Evolutionary conservation across 73 alveolate genomes (phyloP), one percentile per base, ranked within the genome.

Genomic region (Halteria grandinella): DNA sequence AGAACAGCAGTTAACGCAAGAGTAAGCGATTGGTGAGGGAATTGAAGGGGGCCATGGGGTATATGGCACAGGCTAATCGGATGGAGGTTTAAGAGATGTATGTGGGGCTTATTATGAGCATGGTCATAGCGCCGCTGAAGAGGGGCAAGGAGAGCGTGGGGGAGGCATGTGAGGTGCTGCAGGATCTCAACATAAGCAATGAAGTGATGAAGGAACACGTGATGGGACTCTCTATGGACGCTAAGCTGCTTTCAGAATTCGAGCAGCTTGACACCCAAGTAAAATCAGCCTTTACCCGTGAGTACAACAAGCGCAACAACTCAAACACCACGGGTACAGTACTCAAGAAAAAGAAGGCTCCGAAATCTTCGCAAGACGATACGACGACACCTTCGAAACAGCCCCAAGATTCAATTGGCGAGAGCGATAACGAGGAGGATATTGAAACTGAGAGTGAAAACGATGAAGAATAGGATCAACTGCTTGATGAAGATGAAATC

Each of bases 11-110:
- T 25, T 85, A 87, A 8, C 55, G 79, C 15, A 96, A 96, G 79
- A 64, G 86, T 0, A 83, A 85, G 48, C 85, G 99, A 83, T 78
- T 89, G 69, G 55, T 91, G 43, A 79, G 91, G 25, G 97, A 95
- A 85, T 47, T 90, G 17, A 95, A 89, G 79, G 36, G 58, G 31
- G 85, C 91, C 24, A 69, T 91, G 45, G n/a, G n/a, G n/a, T n/a
- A n/a, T n/a, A n/a, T n/a, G n/a, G n/a, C n/a, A n/a, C n/a, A n/a
- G n/a, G n/a, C n/a, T n/a, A n/a, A n/a, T n/a, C n/a, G n/a, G n/a
- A n/a, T n/a, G n/a, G n/a, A n/a, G n/a, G n/a, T n/a, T n/a, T n/a
- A n/a, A n/a, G n/a, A n/a, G n/a, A n/a, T n/a, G n/a, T n/a, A n/a
- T n/a, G n/a, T n/a, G n/a, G n/a, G n/a, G n/a, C n/a, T n/a, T n/a